Evolutionary conservation across 805 yeast species (phyloP).

Genomic region (Kodamaea laetipori): DNA sequence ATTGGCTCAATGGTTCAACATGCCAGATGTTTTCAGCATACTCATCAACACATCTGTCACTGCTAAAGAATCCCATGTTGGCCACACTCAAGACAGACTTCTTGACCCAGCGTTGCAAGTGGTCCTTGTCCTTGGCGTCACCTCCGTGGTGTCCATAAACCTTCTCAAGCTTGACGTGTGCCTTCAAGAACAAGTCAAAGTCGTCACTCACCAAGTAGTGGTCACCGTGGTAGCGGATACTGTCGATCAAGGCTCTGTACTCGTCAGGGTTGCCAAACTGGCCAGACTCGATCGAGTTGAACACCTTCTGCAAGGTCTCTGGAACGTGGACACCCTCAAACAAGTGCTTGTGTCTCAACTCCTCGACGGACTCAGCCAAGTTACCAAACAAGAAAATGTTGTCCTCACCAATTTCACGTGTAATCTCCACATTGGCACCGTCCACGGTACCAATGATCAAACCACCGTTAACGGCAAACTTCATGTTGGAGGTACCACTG

Average conservation of each 20-base stretch:
- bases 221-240: slow-evolving; percentile 75
- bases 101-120: slow-evolving; percentile 67
- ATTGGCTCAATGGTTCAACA: slow-evolving; percentile 63
- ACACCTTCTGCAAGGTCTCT: slow-evolving; percentile 60
- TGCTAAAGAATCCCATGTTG: slow-evolving; percentile 88
- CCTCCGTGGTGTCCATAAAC: slow-evolving; percentile 56
- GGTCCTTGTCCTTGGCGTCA: slow-evolving; percentile 49
- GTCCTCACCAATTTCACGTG: slow-evolving; percentile 91
- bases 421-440: slow-evolving; percentile 95
- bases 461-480: slow-evolving; percentile 92
- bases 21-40: slow-evolving; percentile 94
- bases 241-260: slow-evolving; percentile 66
- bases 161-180: slow-evolving; percentile 74
- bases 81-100: slow-evolving; percentile 81
- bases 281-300: slow-evolving; percentile 66
- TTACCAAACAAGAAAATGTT: slow-evolving; percentile 91
- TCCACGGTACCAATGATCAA: slow-evolving; percentile 93
- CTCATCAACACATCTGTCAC: slow-evolving; percentile 89
- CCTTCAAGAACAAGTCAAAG: slow-evolving; percentile 81
- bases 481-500: slow-evolving; percentile 95
- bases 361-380: slow-evolving; percentile 87
- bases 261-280: slow-evolving; percentile 70
- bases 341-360: slow-evolving; percentile 72
- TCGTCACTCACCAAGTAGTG: slow-evolving; percentile 86
- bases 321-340: slow-evolving; percentile 63